These are phyloP conservation scores for Coemansia asiatica DNA, from an alignment of 192 early-diverging fungal species.

Conservation along the genomic window DNA sequence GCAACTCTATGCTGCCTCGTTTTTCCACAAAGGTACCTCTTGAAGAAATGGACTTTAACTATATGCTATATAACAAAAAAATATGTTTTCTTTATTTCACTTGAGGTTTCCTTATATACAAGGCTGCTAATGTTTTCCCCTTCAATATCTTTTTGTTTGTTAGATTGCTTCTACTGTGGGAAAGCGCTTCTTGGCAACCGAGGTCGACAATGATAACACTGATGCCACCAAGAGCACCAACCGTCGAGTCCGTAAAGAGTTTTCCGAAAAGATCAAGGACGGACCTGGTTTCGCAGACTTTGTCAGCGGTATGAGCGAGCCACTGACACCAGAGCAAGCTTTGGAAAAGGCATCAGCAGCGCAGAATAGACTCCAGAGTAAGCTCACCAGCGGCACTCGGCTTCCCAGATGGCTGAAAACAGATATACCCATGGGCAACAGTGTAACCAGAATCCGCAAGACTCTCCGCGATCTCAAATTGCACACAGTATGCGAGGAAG, in stretches of 20 bases:
- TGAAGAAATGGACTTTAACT: no score
- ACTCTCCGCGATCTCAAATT: conserved; percentile 93
- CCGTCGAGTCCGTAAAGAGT: conserved; percentile 43
- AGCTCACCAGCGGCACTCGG: conserved; percentile 24
- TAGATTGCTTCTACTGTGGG: neutral
- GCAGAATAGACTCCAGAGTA: conserved; percentile 4
- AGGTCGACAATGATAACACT: conserved; percentile 9
- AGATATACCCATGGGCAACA: conserved; percentile 78
- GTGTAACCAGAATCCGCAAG: conserved; percentile 81
- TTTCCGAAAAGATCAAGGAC: conserved; percentile 49
- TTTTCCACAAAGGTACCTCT: neutral
- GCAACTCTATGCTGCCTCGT: neutral
- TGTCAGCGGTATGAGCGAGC: conserved; percentile 29
- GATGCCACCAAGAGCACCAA: conserved; percentile 11
- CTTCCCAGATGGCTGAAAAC: conserved; percentile 96
- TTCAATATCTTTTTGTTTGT: no score
- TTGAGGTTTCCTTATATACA: no score
- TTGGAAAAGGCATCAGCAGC: conserved; percentile 25
- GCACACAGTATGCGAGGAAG: conserved; percentile 97
- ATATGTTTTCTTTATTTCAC: no score
- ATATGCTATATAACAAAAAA: neutral
- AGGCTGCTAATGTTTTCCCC: no score
- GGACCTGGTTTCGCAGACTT: conserved; percentile 60
- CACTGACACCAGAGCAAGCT: conserved; percentile 29
- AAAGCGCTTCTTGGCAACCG: conserved; percentile 32